Evolutionary conservation across 371 early-diverging fungal genomes (phyloP).

Genomic region (Antonospora locustae): DNA sequence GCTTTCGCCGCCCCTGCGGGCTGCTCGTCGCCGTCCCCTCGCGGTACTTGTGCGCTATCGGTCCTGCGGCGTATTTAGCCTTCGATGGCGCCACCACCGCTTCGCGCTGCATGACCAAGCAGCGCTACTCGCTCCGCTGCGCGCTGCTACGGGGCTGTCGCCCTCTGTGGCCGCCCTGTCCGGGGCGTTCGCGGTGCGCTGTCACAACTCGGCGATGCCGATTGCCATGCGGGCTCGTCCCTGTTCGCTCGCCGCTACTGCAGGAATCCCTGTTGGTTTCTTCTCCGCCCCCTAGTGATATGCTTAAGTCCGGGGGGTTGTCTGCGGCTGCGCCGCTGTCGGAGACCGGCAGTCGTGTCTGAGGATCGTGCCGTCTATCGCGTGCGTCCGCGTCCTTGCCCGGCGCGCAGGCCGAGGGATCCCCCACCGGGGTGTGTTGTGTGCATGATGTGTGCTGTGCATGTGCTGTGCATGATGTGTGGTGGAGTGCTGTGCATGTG

Average conservation of each 20-base stretch:
- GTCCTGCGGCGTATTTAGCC: constrained; percentile 22
- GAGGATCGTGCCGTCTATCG: too few relatives aligned
- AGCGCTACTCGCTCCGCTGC: constrained; percentile 15
- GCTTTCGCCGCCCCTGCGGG: constrained; percentile 1
- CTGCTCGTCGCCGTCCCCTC: constrained; percentile 26
- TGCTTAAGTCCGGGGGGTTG: constrained; percentile 40
- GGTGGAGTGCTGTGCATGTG: too few relatives aligned
- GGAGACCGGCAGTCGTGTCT: too few relatives aligned
- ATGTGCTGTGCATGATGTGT: too few relatives aligned
- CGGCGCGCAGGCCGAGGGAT: too few relatives aligned
- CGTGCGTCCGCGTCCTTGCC: too few relatives aligned
- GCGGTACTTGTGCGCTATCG: constrained; percentile 38
- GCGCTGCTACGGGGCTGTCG: not conserved
- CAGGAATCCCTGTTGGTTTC: constrained; percentile 34
- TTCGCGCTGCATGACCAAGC: constrained; percentile 39
- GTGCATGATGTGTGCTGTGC: too few relatives aligned
- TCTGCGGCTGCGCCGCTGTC: too few relatives aligned
- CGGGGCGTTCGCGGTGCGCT: not conserved
- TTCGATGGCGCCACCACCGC: constrained; percentile 20
- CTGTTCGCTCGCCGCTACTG: constrained; percentile 39
- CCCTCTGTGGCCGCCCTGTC: constrained; percentile 1
- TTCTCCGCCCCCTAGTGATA: constrained; percentile 39
- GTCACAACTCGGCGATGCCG: not conserved
- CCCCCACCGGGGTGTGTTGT: too few relatives aligned
- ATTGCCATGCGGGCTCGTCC: constrained; percentile 19